Evolutionary conservation across 73 alveolate species (phyloP).

Genomic region (Blepharisma japonicum): DNA sequence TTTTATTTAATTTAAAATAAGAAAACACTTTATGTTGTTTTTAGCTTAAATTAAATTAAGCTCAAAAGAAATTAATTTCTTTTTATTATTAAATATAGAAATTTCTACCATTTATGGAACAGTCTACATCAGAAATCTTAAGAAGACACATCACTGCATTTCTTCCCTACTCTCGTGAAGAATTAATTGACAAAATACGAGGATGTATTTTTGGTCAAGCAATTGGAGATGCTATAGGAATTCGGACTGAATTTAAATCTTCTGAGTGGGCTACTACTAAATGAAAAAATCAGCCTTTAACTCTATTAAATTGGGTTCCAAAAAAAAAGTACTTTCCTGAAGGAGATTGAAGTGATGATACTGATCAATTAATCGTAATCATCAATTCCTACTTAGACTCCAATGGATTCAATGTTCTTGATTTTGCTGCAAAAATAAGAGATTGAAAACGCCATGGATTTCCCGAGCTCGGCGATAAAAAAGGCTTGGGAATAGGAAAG

Average conservation of each 20-base stretch:
- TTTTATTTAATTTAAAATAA: no score
- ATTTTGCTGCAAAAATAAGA: slow-evolving; percentile 15
- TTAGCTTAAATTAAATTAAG: no score
- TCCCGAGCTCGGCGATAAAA: slow-evolving; percentile 43
- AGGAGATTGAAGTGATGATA: slow-evolving; percentile 22
- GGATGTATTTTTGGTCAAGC: slow-evolving; percentile 50
- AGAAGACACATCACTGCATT: no score
- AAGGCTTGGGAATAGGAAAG: slow-evolving; percentile 43
- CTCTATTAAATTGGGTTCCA: no score
- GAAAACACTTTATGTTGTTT: no score
- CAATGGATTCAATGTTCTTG: not conserved
- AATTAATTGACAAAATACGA: slow-evolving; percentile 23
- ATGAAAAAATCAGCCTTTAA: not conserved
- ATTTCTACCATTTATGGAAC: no score
- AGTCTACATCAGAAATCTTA: no score
- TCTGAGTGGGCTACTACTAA: not conserved
- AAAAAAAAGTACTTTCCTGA: not conserved
- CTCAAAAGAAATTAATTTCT: no score
- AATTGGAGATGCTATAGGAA: slow-evolving; percentile 49
- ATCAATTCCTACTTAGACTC: not conserved
- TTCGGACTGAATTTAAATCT: not conserved
- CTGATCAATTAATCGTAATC: not conserved
- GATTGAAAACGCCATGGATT: slow-evolving; percentile 37
- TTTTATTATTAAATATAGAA: no score
- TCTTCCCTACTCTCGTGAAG: no score